Conservation (phyloP, 1,284 basidiomycete genomes). For the Trichosporon faecale region DNA sequence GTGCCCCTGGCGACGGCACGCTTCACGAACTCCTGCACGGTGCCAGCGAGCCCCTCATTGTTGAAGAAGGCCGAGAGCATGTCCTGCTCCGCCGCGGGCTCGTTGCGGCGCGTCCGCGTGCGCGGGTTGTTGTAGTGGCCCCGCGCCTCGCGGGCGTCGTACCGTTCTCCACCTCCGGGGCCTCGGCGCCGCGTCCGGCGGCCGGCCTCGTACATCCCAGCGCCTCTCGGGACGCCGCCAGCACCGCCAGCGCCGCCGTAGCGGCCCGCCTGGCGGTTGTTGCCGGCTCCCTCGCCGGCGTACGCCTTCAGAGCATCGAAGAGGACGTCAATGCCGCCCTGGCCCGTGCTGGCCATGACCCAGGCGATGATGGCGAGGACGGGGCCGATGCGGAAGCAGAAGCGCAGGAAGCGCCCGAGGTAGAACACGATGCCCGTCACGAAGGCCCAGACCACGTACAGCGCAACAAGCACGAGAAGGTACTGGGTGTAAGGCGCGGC, state of each 20-base stretch:
- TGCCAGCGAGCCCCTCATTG: constrained; percentile 27
- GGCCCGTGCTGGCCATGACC: constrained; percentile 46
- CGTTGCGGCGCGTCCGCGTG: constrained; percentile 11
- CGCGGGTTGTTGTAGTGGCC: constrained; percentile 10
- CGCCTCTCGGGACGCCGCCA: not conserved
- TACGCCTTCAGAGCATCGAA: constrained; percentile 40
- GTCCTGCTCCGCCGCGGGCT: constrained; percentile 8
- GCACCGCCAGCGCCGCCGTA: not conserved
- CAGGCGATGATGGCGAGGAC: constrained; percentile 42
- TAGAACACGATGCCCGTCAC: constrained; percentile 38
- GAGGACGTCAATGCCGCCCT: constrained; percentile 43
- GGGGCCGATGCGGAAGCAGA: constrained; percentile 41
- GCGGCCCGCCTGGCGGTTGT: not conserved
- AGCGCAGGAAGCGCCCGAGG: constrained; percentile 42
- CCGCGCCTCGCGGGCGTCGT: not conserved
- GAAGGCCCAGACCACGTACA: constrained; percentile 43
- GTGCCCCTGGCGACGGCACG: constrained; percentile 35
- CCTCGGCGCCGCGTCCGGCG: not conserved
- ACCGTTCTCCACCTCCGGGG: not conserved
- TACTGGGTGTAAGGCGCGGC: constrained; percentile 40
- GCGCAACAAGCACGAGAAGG: constrained; percentile 38
- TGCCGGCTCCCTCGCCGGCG: constrained; percentile 28
- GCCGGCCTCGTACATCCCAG: constrained; percentile 2
- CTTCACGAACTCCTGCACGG: constrained; percentile 43
- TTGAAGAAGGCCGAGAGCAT: constrained; percentile 17